Conservation (phyloP, 2,329 filamentous ascomycete genomes). For the Pseudonectria foliicola region DNA sequence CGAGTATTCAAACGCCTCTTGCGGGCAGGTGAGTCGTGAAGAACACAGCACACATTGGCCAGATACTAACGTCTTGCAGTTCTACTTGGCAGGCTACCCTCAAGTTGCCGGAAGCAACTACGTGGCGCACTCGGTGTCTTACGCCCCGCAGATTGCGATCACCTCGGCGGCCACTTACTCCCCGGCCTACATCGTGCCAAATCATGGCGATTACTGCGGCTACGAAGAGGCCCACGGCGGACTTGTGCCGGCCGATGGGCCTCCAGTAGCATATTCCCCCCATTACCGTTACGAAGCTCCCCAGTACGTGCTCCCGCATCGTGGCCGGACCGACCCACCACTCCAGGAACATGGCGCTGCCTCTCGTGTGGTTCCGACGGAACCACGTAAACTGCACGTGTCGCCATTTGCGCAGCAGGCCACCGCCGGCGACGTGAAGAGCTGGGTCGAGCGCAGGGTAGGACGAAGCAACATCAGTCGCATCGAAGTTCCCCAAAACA, state of each 20-base stretch:
- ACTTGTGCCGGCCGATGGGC: background rate
- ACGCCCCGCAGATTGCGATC: constrained; percentile 3
- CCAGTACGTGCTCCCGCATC: constrained; percentile 13
- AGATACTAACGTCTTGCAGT: constrained; percentile 5
- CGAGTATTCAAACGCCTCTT: constrained; percentile 10
- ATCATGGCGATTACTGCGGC: constrained; percentile 6
- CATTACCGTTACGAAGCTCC: constrained; percentile 8
- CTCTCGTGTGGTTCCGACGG: constrained; percentile 1
- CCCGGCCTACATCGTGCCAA: constrained; percentile 3
- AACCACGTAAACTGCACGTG: constrained; percentile 19
- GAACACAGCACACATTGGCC: too few relatives aligned
- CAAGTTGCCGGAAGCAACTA: constrained; percentile 6
- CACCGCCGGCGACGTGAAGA: constrained; percentile 15
- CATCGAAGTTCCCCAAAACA: constrained; percentile 21
- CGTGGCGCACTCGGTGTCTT: constrained; percentile 3
- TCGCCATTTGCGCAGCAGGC: constrained; percentile 19
- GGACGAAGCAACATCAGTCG: constrained; percentile 14
- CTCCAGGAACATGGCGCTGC: background rate
- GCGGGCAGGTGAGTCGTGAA: constrained; percentile 11
- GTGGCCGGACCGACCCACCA: constrained; percentile 3
- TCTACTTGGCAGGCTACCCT: constrained; percentile 7
- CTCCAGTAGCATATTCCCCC: constrained; percentile 6
- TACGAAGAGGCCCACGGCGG: constrained; percentile 1
- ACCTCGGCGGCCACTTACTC: constrained; percentile 1
- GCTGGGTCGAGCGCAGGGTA: constrained; percentile 22